Base-by-base conservation (phyloP, 2,329 filamentous ascomycete genomes). In the Pseudocercospora fuligena region DNA sequence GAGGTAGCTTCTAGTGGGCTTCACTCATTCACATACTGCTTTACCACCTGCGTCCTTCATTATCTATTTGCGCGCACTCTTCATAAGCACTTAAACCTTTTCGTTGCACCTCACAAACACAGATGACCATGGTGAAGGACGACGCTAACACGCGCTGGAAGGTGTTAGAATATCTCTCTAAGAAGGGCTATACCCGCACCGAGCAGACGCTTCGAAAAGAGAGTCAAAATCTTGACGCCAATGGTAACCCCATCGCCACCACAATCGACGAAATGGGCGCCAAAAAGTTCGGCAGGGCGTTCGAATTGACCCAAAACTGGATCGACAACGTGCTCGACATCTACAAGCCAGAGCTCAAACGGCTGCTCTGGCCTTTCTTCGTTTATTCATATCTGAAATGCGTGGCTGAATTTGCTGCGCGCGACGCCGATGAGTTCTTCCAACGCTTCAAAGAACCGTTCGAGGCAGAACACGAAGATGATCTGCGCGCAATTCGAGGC, bases 131-230 rank as follows among this genome's bases (percentile, higher is more conserved):
- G 61, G 43, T 47, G 11, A 61, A 31, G 29, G 9, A 59, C 25
- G 40, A 66, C 53, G 58, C 70, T 73, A 51, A 73, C 63, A 14
- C 66, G 73, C 40, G 73, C 61, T 14, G 25, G 9, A 74, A 91
- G 89, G 90, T 99, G 3, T 94, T 97, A 8, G 95, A 99, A 74
- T 99, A 99, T 78, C 85, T 99, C 0, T 88, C 93, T 2, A 99
- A 99, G 79, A 94, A 97, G 72, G 95, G 95, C 0, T 99, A 97
- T 80, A 93, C 90, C 62, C 87, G 91, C 25, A 98, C 95, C 0
- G 95, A 99, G 79, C 92, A 94, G 21, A 92, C 95, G 77, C 92
- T 99, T 61, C 89, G 95, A 51, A 91, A 93, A 78, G 95, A 99
- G 79, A 97, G 94, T 1, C 89, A 92, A 25, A 89, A 93, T 72